Evolutionary conservation across 805 yeast genomes (phyloP).

Genomic region (Lachancea nothofagi): DNA sequence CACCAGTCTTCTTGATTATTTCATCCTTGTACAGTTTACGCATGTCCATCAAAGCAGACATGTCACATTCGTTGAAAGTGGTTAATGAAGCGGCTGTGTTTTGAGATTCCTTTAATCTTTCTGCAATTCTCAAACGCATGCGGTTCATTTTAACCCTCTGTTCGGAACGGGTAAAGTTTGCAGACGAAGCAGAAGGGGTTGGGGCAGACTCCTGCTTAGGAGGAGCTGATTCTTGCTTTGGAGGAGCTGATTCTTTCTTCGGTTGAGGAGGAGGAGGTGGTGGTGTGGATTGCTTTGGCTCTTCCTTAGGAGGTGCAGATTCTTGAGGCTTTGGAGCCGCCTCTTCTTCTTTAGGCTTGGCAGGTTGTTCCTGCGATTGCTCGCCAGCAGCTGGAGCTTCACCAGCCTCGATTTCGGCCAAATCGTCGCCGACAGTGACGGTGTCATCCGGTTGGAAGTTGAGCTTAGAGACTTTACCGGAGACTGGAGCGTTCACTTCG

Average conservation of each 20-base stretch:
- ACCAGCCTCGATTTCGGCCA: conserved; percentile 78
- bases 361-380: too few relatives aligned
- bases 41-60: conserved; percentile 87
- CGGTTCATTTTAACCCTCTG: conserved; percentile 97
- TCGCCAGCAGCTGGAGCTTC: conserved; percentile 45
- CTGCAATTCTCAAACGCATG: conserved; percentile 98
- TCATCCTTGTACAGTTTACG: conserved; percentile 97
- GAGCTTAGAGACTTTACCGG: conserved; percentile 84
- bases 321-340: not conserved
- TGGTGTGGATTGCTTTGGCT: conserved; percentile 11
- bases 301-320: too few relatives aligned
- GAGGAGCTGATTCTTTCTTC: conserved; percentile 22
- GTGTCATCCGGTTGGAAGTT: conserved; percentile 84
- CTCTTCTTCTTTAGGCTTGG: conserved; percentile 12
- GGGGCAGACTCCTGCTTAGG: conserved; percentile 24
- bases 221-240: conserved; percentile 28
- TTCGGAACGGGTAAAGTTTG: conserved; percentile 74
- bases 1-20: conserved; percentile 85
- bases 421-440: conserved; percentile 91
- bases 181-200: conserved; percentile 33
- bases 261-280: conserved; percentile 31
- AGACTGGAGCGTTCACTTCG: conserved; percentile 88
- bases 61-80: conserved; percentile 96
- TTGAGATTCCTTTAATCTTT: conserved; percentile 97
- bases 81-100: conserved; percentile 98